phyloP scores from a whole-genome alignment of 768 basidiomycete species.

The Lepiota brunneoincarnata region DNA sequence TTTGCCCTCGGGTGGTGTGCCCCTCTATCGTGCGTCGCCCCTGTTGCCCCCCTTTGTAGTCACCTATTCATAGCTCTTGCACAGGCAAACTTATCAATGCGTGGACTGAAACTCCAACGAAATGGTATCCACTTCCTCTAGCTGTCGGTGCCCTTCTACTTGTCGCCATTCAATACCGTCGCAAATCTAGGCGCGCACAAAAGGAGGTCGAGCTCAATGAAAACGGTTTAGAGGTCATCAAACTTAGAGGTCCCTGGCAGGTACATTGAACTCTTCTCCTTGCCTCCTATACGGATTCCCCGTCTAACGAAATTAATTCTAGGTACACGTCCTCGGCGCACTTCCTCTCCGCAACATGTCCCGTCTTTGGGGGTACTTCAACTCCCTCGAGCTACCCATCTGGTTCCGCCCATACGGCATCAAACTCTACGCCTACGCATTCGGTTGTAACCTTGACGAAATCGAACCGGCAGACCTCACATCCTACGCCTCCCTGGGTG shows the following conservation, averaged over 20 bases:
- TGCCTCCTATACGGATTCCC: too few species aligned
- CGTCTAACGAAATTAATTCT: too few species aligned
- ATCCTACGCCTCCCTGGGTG: constrained; percentile 85
- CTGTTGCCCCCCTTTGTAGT: constrained; percentile 3
- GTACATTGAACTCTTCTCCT: constrained; percentile 40
- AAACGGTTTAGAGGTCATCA: constrained; percentile 77
- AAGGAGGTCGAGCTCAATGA: constrained; percentile 78
- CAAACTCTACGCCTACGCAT: constrained; percentile 80
- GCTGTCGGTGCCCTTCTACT: constrained; percentile 90
- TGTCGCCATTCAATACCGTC: constrained; percentile 72
- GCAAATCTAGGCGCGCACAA: constrained; percentile 43
- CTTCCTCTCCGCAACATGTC: constrained; percentile 93
- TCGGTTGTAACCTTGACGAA: constrained; percentile 93
- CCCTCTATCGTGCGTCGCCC: constrained; percentile 49
- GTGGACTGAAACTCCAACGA: constrained; percentile 85
- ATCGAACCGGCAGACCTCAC: constrained; percentile 76
- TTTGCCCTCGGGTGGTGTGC: constrained; percentile 27
- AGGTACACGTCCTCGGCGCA: constrained; percentile 97
- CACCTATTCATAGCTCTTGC: constrained; percentile 2
- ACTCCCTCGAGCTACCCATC: constrained; percentile 87
- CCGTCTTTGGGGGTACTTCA: constrained; percentile 96
- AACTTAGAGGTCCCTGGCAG: constrained; percentile 90
- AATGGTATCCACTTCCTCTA: constrained; percentile 93
- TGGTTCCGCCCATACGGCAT: constrained; percentile 95
- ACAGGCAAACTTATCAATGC: constrained; percentile 68